Conservation (phyloP, 805 yeast species). For the Candida vartiovaarae region DNA sequence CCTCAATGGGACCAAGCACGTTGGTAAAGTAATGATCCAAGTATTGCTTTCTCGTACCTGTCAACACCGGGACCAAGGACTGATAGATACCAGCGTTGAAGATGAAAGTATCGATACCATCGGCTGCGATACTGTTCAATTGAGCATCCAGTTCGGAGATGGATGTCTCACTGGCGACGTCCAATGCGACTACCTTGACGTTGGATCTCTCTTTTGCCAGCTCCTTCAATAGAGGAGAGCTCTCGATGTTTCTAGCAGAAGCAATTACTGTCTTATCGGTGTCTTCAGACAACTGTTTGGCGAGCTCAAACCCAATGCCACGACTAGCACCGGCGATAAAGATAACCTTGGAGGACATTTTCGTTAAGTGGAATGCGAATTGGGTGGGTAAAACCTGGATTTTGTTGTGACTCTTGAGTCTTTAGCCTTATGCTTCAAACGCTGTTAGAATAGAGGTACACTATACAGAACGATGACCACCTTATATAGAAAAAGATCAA, state of each 20-base stretch:
- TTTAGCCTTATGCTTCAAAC: too few species aligned
- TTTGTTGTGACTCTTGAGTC: too few species aligned
- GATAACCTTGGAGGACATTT: not conserved
- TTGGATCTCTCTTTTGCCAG: not conserved
- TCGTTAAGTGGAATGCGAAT: too few species aligned
- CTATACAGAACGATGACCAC: too few species aligned
- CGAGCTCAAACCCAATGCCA: conserved; percentile 7
- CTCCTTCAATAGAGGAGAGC: not conserved
- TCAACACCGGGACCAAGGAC: not conserved
- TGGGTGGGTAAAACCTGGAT: too few species aligned
- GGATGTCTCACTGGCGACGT: conserved; percentile 2
- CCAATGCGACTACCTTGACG: conserved; percentile 5
- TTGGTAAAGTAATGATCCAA: conserved; percentile 2
- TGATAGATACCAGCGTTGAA: conserved; percentile 9
- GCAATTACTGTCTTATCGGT: not conserved
- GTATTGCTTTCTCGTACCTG: not conserved
- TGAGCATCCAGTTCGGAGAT: conserved; percentile 1
- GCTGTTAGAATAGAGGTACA: too few species aligned
- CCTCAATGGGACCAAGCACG: not conserved
- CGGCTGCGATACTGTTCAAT: too few species aligned
- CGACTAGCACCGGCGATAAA: conserved; percentile 4
- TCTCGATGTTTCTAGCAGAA: not conserved
- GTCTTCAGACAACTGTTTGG: not conserved
- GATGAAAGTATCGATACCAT: not conserved
- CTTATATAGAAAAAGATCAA: too few species aligned